Evolutionary conservation across 2,329 filamentous ascomycete species (phyloP).

Genomic region (Colletotrichum liriopes): DNA sequence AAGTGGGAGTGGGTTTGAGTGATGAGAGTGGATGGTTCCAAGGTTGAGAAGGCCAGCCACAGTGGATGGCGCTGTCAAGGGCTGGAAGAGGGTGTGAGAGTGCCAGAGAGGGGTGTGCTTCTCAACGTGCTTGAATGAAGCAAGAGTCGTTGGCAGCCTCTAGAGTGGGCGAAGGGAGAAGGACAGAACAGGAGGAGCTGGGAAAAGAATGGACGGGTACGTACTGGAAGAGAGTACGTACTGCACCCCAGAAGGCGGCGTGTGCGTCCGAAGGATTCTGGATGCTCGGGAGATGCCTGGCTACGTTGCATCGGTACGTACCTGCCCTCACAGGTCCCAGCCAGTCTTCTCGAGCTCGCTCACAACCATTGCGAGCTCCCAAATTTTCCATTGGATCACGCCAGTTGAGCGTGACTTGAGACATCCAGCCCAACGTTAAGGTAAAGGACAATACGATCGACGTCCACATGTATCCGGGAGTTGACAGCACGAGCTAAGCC

Average conservation of each 20-base stretch:
- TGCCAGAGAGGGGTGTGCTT: background rate
- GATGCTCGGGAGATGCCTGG: constrained; percentile 28
- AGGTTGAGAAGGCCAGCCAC: constrained; percentile 17
- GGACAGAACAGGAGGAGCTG: background rate
- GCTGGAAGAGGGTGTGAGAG: constrained; percentile 11
- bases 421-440: background rate
- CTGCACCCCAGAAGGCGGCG: constrained; percentile 13
- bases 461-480: background rate
- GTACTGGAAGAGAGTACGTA: constrained; percentile 13
- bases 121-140: background rate
- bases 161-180: background rate
- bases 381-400: background rate
- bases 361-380: background rate
- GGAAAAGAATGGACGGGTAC: background rate
- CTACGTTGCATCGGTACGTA: constrained; percentile 31
- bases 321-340: background rate
- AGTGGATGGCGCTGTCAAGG: constrained; percentile 1
- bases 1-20: constrained; percentile 1
- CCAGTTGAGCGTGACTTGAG: background rate
- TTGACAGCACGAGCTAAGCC: background rate
- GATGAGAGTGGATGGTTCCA: background rate
- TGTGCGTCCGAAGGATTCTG: constrained; percentile 37
- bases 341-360: background rate
- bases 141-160: background rate
- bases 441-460: background rate